phyloP scores from a whole-genome alignment of 768 basidiomycete genomes.

The Mycena capillaripes region DNA sequence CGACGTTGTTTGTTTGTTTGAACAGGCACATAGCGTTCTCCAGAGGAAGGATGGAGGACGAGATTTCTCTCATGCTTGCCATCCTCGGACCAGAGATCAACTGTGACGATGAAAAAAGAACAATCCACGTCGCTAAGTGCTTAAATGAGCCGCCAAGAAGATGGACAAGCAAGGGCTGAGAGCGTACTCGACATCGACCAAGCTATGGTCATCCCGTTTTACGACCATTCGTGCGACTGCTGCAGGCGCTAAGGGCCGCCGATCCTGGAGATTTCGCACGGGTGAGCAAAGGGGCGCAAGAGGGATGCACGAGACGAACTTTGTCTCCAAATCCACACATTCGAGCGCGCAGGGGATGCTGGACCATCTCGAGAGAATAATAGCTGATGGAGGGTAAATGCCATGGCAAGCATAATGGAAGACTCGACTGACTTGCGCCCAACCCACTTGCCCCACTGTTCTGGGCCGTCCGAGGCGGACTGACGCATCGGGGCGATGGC shows the following conservation, averaged over 20 bases:
- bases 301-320: conserved; percentile 57
- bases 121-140: conserved; percentile 81
- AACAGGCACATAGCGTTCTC: conserved; percentile 78
- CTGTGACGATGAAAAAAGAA: conserved; percentile 91
- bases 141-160: conserved; percentile 32
- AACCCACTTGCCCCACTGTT: conserved; percentile 81
- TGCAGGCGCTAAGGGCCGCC: conserved; percentile 92
- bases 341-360: conserved; percentile 90
- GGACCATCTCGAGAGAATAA: conserved; percentile 88
- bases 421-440: conserved; percentile 66
- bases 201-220: conserved; percentile 71
- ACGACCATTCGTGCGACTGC: conserved; percentile 90
- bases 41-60: conserved; percentile 87
- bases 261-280: conserved; percentile 71
- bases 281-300: conserved; percentile 33
- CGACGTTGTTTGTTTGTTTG: conserved; percentile 58
- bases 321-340: conserved; percentile 99
- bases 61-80: conserved; percentile 89
- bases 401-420: conserved; percentile 23
- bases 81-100: conserved; percentile 93
- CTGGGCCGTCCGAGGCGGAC: conserved; percentile 56
- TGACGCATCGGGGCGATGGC: conserved; percentile 49
- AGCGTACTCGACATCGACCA: conserved; percentile 84
- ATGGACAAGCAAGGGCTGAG: conserved; percentile 10
- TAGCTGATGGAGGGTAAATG: conserved; percentile 60